Conservation (phyloP, 2,329 filamentous ascomycete species). For the Colletotrichum sansevieriae region DNA sequence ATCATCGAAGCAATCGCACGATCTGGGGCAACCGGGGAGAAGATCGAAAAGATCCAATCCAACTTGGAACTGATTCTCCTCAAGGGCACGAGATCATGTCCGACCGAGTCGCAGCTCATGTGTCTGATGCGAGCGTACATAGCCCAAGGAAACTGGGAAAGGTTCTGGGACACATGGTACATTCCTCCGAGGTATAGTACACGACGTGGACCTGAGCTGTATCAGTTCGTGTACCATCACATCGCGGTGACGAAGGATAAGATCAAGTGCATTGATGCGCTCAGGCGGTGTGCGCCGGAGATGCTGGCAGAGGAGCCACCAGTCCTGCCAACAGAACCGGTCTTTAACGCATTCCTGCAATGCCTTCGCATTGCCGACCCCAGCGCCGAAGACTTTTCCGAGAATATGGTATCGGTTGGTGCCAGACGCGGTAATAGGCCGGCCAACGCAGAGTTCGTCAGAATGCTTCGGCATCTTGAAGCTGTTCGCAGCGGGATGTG, state of each 20-base stretch:
- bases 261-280: conserved; percentile 58
- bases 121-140: conserved; percentile 63
- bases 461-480: conserved; percentile 42
- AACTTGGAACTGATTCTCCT: conserved; percentile 61
- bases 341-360: conserved; percentile 63
- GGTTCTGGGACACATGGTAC: conserved; percentile 73
- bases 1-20: conserved; percentile 57
- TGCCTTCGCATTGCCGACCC: conserved; percentile 71
- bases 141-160: conserved; percentile 61
- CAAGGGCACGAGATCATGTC: conserved; percentile 54
- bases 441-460: conserved; percentile 50
- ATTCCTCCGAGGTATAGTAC: conserved; percentile 63
- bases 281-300: conserved; percentile 69
- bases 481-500: conserved; percentile 15
- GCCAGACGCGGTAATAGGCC: conserved; percentile 28
- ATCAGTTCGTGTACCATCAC: conserved; percentile 64
- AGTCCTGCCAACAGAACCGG: conserved; percentile 57
- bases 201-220: conserved; percentile 65
- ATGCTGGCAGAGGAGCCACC: conserved; percentile 68
- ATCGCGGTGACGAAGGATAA: conserved; percentile 61
- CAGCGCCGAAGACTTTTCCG: conserved; percentile 53
- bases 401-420: conserved; percentile 32
- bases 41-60: conserved; percentile 55
- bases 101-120: conserved; percentile 52
- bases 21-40: conserved; percentile 48